Percentiles rank a stretch among this genome's conserved stretches.
These are phyloP conservation scores for Letharia lupina DNA, from an alignment of 495 filamentous ascomycete species.

Conservation along the genomic window DNA sequence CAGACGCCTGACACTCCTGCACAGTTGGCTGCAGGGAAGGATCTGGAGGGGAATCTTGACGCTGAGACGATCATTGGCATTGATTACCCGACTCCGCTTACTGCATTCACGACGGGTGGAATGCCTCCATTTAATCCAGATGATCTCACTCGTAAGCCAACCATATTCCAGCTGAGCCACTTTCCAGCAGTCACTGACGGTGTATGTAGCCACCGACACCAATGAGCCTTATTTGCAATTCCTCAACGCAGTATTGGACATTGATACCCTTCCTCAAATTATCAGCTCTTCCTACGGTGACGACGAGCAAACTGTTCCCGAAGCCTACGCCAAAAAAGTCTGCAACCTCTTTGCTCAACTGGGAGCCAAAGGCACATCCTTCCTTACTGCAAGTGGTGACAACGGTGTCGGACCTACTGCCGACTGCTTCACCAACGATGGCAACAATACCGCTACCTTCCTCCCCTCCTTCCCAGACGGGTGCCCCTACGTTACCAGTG, in stretches of 20 bases:
- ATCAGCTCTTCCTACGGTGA: conserved; percentile 78
- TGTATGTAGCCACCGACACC: conserved; percentile 45
- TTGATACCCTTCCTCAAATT: conserved; percentile 57
- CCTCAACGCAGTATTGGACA: conserved; percentile 50
- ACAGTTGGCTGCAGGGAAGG: conserved; percentile 26
- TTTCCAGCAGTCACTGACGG: conserved; percentile 3
- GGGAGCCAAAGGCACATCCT: conserved; percentile 64
- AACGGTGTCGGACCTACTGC: conserved; percentile 51
- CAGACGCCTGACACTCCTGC: conserved; percentile 31
- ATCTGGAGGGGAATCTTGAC: conserved; percentile 40
- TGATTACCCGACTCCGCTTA: conserved; percentile 49
- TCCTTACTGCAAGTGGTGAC: conserved; percentile 67
- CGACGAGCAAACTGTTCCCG: conserved; percentile 67
- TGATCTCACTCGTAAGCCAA: conserved; percentile 25
- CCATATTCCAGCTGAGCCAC: neutral
- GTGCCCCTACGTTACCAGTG: conserved; percentile 67
- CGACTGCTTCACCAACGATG: conserved; percentile 58
- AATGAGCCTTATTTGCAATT: conserved; percentile 76
- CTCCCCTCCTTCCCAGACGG: conserved; percentile 60
- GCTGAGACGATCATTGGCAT: conserved; percentile 44
- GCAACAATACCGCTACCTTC: conserved; percentile 57
- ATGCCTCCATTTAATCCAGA: conserved; percentile 55
- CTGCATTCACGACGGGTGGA: conserved; percentile 60
- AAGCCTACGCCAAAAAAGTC: conserved; percentile 55
- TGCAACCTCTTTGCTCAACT: conserved; percentile 65